Percentiles rank a stretch among this genome's conserved stretches.
Conservation (phyloP, 805 yeast species). For the Myxozyma udenii region DNA sequence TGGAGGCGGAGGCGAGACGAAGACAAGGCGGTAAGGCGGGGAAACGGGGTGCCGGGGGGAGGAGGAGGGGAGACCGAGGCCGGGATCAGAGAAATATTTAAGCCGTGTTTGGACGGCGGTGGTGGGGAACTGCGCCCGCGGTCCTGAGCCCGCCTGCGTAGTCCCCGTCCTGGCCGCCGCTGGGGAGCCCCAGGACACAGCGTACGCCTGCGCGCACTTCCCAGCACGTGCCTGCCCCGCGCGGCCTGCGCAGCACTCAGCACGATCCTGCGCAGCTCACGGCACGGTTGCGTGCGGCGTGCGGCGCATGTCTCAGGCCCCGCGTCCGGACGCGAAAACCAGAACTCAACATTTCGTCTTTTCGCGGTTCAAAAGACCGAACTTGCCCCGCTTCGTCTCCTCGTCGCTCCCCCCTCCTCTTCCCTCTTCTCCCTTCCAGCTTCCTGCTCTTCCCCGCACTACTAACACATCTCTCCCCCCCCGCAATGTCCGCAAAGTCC, state of each 20-base stretch:
- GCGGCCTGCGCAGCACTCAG: neutral
- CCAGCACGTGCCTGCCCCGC: neutral
- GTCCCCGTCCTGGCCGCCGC: conserved; percentile 1
- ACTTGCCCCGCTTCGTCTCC: neutral
- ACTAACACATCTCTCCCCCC: neutral
- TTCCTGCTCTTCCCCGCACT: neutral
- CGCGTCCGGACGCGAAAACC: neutral
- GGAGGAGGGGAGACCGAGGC: conserved; percentile 1
- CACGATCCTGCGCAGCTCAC: conserved; percentile 1
- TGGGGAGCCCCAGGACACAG: neutral
- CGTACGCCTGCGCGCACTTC: neutral
- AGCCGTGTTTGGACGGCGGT: no score
- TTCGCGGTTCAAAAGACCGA: no score
- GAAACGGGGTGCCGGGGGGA: neutral
- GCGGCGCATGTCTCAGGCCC: neutral
- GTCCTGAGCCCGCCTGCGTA: no score
- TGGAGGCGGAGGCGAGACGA: neutral
- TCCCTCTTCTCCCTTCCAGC: neutral
- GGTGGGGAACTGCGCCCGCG: no score
- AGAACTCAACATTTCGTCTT: no score
- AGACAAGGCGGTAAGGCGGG: neutral
- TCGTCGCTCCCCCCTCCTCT: conserved; percentile 2
- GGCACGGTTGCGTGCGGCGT: neutral
- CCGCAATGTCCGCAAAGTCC: conserved; percentile 45
- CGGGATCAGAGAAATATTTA: no score